These are phyloP conservation scores for Dillenia turbinata DNA, from an alignment of 164 flowering plant genomes.

Conservation along the genomic window DNA sequence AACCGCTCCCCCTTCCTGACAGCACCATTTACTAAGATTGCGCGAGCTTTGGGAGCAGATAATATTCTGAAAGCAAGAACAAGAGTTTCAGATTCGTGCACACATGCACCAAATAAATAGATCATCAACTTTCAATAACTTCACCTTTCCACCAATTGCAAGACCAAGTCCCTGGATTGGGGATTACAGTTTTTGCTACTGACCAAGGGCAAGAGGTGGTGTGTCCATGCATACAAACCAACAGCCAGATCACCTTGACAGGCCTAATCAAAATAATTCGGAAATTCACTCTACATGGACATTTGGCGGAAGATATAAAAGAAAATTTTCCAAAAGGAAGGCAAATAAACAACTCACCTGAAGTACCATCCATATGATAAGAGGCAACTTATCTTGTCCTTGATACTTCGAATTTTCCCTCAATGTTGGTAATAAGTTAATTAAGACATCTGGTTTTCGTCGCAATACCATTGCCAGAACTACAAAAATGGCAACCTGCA, in stretches of 20 bases:
- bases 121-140: neutral
- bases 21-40: constrained; percentile 70
- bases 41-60: constrained; percentile 70
- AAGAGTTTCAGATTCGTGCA: constrained; percentile 1
- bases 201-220: constrained; percentile 59
- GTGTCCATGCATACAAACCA: constrained; percentile 73
- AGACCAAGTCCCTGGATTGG: constrained; percentile 76
- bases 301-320: too few relatives aligned
- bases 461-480: constrained; percentile 72
- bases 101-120: neutral
- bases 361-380: constrained; percentile 65
- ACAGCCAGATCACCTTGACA: constrained; percentile 73
- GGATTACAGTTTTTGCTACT: constrained; percentile 69
- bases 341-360: constrained; percentile 45
- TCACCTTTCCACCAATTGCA: constrained; percentile 89
- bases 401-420: constrained; percentile 64
- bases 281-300: neutral
- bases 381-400: constrained; percentile 90
- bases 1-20: constrained; percentile 87
- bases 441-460: constrained; percentile 73
- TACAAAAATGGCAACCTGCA: constrained; percentile 87
- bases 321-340: neutral
- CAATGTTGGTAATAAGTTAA: constrained; percentile 42
- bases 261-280: constrained; percentile 38
- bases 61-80: constrained; percentile 48